phyloP scores from a whole-genome alignment of 495 filamentous ascomycete species.

The Neurospora sp. region DNA sequence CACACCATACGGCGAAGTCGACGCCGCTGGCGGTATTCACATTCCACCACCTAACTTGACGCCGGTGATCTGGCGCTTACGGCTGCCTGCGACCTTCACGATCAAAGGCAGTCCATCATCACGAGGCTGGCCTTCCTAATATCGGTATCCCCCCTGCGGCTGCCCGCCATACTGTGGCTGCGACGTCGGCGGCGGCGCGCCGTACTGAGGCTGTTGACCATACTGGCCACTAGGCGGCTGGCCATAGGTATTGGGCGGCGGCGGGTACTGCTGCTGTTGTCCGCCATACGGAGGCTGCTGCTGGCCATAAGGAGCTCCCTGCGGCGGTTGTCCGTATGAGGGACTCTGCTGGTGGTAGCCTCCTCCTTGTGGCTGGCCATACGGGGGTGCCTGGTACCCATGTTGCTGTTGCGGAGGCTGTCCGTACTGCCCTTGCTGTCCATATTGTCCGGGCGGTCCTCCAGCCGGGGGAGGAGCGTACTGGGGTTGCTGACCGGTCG shows the following conservation, averaged over 20 bases:
- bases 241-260: neutral
- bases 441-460: neutral
- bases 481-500: slow-evolving; percentile 6
- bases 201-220: slow-evolving; percentile 13
- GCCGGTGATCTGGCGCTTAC: neutral
- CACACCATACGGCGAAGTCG: neutral
- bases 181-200: slow-evolving; percentile 3
- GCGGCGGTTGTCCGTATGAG: slow-evolving; percentile 5
- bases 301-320: slow-evolving; percentile 2
- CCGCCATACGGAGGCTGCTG: slow-evolving; percentile 9
- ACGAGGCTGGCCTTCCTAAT: neutral
- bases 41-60: neutral
- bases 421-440: slow-evolving; percentile 11
- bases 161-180: neutral
- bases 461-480: slow-evolving; percentile 10
- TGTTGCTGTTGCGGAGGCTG: slow-evolving; percentile 11
- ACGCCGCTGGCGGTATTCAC: neutral
- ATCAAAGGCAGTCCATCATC: neutral
- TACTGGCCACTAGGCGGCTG: slow-evolving; percentile 5
- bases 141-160: slow-evolving; percentile 1
- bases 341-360: slow-evolving; percentile 18
- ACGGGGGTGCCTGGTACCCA: slow-evolving; percentile 7
- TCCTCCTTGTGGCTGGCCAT: slow-evolving; percentile 11
- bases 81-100: neutral
- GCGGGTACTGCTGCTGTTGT: slow-evolving; percentile 6